These are phyloP conservation scores for Melampsora larici-populina DNA, from an alignment of 1,284 basidiomycete species.

Conservation along the genomic window DNA sequence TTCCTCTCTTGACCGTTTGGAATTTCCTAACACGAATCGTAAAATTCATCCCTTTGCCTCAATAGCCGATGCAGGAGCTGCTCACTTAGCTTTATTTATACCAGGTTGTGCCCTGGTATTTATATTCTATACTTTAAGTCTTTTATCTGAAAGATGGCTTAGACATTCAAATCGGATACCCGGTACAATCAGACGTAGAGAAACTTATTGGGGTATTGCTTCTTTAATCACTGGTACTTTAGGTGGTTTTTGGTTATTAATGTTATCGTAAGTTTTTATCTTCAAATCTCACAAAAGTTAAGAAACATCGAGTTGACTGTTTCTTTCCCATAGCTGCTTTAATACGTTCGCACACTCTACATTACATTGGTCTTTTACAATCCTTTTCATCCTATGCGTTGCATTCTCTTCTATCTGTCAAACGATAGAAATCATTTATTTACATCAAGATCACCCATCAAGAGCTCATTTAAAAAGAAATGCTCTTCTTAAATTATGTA, in stretches of 20 bases:
- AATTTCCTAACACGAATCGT: too few relatives aligned
- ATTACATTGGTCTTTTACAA: slow-evolving; percentile 28
- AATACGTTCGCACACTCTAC: slow-evolving; percentile 33
- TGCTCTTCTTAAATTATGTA: slow-evolving; percentile 16
- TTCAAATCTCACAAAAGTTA: background rate
- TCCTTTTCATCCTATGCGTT: slow-evolving; percentile 27
- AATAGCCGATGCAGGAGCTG: background rate
- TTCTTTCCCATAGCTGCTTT: slow-evolving; percentile 3
- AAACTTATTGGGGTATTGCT: slow-evolving; percentile 16
- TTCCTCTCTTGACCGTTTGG: too few relatives aligned
- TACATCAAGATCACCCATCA: slow-evolving; percentile 31
- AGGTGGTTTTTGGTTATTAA: slow-evolving; percentile 14
- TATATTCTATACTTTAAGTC: background rate
- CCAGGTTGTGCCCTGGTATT: background rate
- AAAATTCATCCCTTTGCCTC: too few relatives aligned
- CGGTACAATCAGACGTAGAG: background rate
- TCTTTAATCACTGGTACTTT: slow-evolving; percentile 11
- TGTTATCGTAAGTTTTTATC: background rate
- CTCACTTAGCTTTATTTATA: background rate
- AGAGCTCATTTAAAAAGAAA: slow-evolving; percentile 26
- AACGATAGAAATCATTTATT: slow-evolving; percentile 21
- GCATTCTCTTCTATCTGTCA: slow-evolving; percentile 22
- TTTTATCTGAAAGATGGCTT: background rate
- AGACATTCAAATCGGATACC: background rate
- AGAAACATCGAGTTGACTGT: background rate